Percentiles rank a stretch among this genome's conserved stretches.
Evolutionary conservation across 352 stramenopile species (phyloP).

Genomic region (Pythium graminicola): DNA sequence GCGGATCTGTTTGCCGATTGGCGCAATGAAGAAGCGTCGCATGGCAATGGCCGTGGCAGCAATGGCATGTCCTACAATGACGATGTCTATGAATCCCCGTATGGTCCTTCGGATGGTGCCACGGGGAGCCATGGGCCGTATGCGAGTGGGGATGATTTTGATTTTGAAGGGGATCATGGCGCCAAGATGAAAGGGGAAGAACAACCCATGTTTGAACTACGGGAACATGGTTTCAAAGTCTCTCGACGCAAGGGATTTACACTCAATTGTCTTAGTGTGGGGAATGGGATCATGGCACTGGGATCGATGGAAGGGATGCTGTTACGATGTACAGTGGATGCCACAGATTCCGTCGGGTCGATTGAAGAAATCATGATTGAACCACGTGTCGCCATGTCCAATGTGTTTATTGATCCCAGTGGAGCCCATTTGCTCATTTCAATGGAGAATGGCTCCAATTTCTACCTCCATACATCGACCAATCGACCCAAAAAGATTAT

Average conservation of each 20-base stretch:
- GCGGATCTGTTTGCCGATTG: conserved; percentile 86
- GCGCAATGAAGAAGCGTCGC: conserved; percentile 73
- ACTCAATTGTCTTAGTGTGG: conserved; percentile 69
- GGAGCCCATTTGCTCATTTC: conserved; percentile 74
- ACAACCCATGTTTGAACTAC: conserved; percentile 79
- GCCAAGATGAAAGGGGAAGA: conserved; percentile 54
- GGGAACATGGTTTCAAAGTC: conserved; percentile 82
- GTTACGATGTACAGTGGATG: conserved; percentile 67
- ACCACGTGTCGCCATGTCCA: conserved; percentile 72
- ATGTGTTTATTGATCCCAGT: conserved; percentile 78
- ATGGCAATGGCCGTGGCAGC: conserved; percentile 9
- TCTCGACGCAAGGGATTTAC: conserved; percentile 82
- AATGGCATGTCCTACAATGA: conserved; percentile 29
- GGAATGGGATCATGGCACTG: conserved; percentile 76
- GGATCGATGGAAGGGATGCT: conserved; percentile 78
- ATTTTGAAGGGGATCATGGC: conserved; percentile 62
- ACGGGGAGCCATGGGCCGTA: neutral
- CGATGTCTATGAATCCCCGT: conserved; percentile 36
- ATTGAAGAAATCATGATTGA: conserved; percentile 89
- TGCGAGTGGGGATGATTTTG: conserved; percentile 61
- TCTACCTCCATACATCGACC: conserved; percentile 70
- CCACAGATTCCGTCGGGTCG: conserved; percentile 59
- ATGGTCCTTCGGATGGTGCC: conserved; percentile 7
- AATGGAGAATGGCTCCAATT: conserved; percentile 86
- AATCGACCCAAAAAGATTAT: conserved; percentile 83